phyloP scores from a whole-genome alignment of 805 yeast genomes.

The Nakazawaea ernobii region DNA sequence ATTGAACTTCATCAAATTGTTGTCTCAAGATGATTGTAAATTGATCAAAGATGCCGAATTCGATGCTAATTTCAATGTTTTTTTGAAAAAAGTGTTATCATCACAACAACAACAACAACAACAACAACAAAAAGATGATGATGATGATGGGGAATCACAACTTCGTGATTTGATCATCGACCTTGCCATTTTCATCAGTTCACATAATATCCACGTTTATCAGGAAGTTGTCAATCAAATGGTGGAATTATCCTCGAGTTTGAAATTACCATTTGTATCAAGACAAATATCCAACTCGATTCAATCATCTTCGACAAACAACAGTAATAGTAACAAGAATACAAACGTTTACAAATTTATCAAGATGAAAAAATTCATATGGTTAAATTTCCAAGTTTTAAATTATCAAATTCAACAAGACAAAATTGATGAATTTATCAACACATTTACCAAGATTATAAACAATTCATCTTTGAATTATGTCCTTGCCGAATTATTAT shows the following conservation, averaged over 20 bases:
- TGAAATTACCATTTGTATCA: neutral
- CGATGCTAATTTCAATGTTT: slow-evolving; percentile 2
- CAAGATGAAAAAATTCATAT: slow-evolving; percentile 6
- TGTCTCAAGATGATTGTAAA: neutral
- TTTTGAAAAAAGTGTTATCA: neutral
- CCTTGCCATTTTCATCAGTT: neutral
- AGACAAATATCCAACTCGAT: neutral
- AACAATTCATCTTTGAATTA: slow-evolving; percentile 3
- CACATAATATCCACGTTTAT: neutral
- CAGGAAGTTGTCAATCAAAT: slow-evolving; percentile 4
- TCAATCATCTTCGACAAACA: neutral
- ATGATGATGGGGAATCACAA: neutral
- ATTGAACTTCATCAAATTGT: slow-evolving; percentile 1
- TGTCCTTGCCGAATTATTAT: slow-evolving; percentile 7
- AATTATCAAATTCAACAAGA: slow-evolving; percentile 4
- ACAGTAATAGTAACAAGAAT: no score
- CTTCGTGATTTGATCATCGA: neutral
- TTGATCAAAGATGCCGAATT: slow-evolving; percentile 2
- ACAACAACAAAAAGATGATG: neutral
- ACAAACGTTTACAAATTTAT: neutral
- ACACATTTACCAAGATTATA: slow-evolving; percentile 4
- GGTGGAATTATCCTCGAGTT: neutral
- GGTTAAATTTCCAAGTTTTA: slow-evolving; percentile 7
- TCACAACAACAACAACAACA: neutral
- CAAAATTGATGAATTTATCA: slow-evolving; percentile 2